Evolutionary conservation across 345 rosid species (phyloP), one percentile per base, ranked within the genome.

Genomic region (Pugionium cornutum): DNA sequence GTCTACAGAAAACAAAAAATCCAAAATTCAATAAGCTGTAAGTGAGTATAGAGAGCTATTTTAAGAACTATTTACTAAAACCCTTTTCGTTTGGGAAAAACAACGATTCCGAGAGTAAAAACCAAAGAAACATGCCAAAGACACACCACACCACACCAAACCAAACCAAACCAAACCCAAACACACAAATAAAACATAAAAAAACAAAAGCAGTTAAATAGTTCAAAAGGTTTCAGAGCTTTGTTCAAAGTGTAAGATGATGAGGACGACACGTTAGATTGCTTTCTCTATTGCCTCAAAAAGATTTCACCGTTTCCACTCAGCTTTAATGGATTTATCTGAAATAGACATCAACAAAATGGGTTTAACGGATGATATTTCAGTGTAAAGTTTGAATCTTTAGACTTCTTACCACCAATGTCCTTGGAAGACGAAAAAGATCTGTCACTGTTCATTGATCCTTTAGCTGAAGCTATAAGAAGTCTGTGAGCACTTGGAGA

Each of bases 271-370:
- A 58, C 67, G 45, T 10, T 66, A 31, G 45, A 44, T 53, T 53
- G 57, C 43, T 66, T 62, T 67, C 64, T 74, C 72, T 48, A 30
- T 48, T 35, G 53, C 57, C 57, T 55, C 45, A 3, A 25, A 6
- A 41, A 1, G 26, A 28, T 5, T 44, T 90, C 83, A 90, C 80
- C 95, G 82, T 81, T 79, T 87, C 97, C 92, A 90, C 39, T 82
- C 92, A 5, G 88, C 88, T 81, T 76, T 84, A n/a, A 72, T 53
- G 41, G 29, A 71, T 77, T 85, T 40, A 40, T 40, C 44, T 40
- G 44, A 40, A 40, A 40, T 40, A 7, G 8, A 40, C 44, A 8
- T 9, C 3, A 40, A 9, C 44, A 40, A 40, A 40, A 40, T 40
- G 3, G 44, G 11, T 40, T 40, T 40, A 4, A 37, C 4, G 41